Evolutionary conservation across 805 yeast genomes (phyloP), one percentile per base, ranked within the genome.

Genomic region (Clavispora phyllophila): DNA sequence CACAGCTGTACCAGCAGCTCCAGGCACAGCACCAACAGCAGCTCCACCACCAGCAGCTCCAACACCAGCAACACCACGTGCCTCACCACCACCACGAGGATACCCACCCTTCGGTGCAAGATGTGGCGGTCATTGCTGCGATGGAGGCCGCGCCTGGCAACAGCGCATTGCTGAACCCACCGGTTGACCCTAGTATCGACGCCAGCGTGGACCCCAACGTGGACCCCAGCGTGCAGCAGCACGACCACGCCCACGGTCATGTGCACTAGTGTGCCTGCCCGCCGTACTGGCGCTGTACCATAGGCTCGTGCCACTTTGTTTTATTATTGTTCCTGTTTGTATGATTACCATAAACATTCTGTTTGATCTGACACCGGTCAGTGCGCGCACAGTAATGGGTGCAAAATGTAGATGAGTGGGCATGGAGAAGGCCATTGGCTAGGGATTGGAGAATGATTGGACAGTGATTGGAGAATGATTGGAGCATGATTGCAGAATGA

Each of bases 141-240:
- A 63, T 66, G 50, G 68, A 61, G 49, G 65, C 63, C 18, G 58
- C 66, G 9, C 65, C 66, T 14, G 58, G 58, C 44, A 23, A 59
- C 59, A 34, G 56, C 4, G 43, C 48, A 10, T 41, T 51, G 65
- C 61, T 36, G 50, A 53, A 52, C 48, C 55, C 65, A 2, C 63
- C 60, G 9, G 72, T 68, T 31, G 74, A 68, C 49, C 56, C 56
- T 19, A 48, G 54, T 39, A 51, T 51, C 36, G 56, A 51, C 28
- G 65, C 73, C n/a, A 62, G 63, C 39, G 67, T 69, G 43, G 75
- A 69, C 48, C 72, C 73, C 9, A 68, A 66, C 46, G 72, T 69
- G 32, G 73, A 67, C 50, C 71, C 72, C 4, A 65, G 65, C 44
- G 72, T 66, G 37, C 72, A 62, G 49, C 71, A 64, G 24, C 71